phyloP scores from a whole-genome alignment of 106 monocot species.

The Xerophyta viscosa region DNA sequence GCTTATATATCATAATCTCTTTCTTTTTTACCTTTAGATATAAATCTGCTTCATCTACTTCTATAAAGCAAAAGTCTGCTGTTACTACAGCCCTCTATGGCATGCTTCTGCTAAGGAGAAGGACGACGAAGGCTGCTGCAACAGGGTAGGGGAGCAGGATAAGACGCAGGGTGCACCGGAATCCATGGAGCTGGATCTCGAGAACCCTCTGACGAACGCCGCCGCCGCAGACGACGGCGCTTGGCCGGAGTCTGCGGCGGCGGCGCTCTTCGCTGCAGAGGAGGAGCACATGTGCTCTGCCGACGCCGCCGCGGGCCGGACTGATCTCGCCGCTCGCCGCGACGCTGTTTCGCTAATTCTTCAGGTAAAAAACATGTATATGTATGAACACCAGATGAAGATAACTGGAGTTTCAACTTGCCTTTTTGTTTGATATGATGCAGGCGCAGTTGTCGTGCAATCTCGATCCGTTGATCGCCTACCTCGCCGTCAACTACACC shows the following conservation, averaged over 20 bases:
- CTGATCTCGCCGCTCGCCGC: too few species aligned
- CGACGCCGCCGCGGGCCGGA: too few species aligned
- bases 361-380: too few species aligned
- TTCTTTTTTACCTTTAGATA: background rate
- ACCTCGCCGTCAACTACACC: conserved; percentile 81
- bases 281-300: conserved; percentile 20
- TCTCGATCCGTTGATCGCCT: conserved; percentile 52
- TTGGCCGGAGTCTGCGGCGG: background rate
- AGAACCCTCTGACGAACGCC: conserved; percentile 32
- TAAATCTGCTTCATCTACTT: background rate
- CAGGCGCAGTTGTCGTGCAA: conserved; percentile 46
- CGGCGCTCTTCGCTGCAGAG: conserved; percentile 62
- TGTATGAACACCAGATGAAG: too few species aligned
- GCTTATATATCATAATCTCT: background rate
- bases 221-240: conserved; percentile 9
- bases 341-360: too few species aligned
- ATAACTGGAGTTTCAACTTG: too few species aligned
- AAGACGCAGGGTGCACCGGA: too few species aligned
- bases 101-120: background rate
- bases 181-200: conserved; percentile 40
- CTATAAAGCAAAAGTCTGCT: background rate
- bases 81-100: too few species aligned
- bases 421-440: too few species aligned
- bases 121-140: too few species aligned
- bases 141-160: too few species aligned